A percentile compares a stretch with the other conserved stretches of the same genome.
phyloP scores from a whole-genome alignment of 345 rosid species.

The Diplotaxis tenuifolia region DNA sequence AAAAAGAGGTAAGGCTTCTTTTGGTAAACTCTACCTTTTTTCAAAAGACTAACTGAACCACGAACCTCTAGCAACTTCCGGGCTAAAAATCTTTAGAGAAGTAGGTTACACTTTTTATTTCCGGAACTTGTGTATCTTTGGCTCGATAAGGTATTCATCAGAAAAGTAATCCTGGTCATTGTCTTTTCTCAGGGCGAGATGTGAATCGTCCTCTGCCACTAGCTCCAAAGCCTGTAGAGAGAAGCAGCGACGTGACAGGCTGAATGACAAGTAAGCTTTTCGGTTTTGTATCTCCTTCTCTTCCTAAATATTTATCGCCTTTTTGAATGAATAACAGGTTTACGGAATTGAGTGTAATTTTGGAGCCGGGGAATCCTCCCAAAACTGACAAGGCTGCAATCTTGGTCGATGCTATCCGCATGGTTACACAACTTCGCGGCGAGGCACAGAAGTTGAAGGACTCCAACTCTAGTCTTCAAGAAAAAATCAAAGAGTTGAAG shows the following conservation, averaged over 20 bases:
- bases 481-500: slow-evolving; percentile 75
- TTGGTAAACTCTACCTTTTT: neutral
- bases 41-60: neutral
- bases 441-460: slow-evolving; percentile 83
- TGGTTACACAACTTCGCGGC: slow-evolving; percentile 76
- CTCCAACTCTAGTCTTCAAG: slow-evolving; percentile 82
- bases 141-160: neutral
- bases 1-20: slow-evolving; percentile 64
- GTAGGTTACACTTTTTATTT: neutral
- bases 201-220: slow-evolving; percentile 55
- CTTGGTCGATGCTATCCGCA: slow-evolving; percentile 71
- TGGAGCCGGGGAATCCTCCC: slow-evolving; percentile 91
- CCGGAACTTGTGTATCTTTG: neutral
- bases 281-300: slow-evolving; percentile 1
- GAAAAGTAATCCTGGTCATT: neutral
- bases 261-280: slow-evolving; percentile 78
- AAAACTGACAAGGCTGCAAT: slow-evolving; percentile 91
- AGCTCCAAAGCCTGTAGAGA: slow-evolving; percentile 99
- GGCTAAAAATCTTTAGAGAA: neutral
- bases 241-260: slow-evolving; percentile 90
- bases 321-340: slow-evolving; percentile 52
- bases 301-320: neutral
- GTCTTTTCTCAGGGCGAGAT: slow-evolving; percentile 46
- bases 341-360: slow-evolving; percentile 72
- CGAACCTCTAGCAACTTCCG: neutral